Base-by-base conservation (phyloP, 805 yeast genomes). In the Zygoascus biomembranicola region DNA sequence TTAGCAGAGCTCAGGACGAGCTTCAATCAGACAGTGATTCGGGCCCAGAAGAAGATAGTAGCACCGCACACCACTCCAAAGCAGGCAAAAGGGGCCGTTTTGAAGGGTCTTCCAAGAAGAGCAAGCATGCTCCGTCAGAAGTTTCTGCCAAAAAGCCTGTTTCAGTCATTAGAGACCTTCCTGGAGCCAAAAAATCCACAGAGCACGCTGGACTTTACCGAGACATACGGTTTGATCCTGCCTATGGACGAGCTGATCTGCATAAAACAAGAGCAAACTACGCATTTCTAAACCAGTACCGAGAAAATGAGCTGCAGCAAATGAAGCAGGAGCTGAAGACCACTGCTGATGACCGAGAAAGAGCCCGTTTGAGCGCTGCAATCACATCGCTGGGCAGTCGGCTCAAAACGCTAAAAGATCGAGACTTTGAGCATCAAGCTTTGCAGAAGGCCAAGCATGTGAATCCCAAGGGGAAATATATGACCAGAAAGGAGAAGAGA, bases 161-260 rank as follows among this genome's bases (percentile, higher is more conserved):
- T 0, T 73, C 88, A 0, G 74, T 75, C 58, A 73, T 88, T 39
- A 76, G 98, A 59, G 81, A 83, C 45, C 82, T 90, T 11, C 92
- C 74, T 1, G 73, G 71, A 5, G 67, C 67, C 23, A 57, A 57
- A 32, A 59, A 50, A 32, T 49, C 50, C n/a, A 42, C 47, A 8
- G 50, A 54, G 26, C 44, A 43, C 19, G 31, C 44, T 10, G 67
- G 59, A 65, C 69, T 84, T 31, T 84, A 85, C 65, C 77, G 80
- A 49, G 99, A 94, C 71, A 84, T 95, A 35, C 76, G 99, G 60
- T 94, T 94, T 66, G 97, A 94, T 68, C 78, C 92, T 2, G 90
- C 96, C 0, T 81, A 81, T 58, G 98, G 98, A 54, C 85, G 81
- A 61, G 87, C 94, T 0, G 92, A 90, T 65, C 70, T 79, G 55